These are phyloP conservation scores for Ascochyta koolunga DNA, from an alignment of 2,329 filamentous ascomycete genomes.

Conservation along the genomic window DNA sequence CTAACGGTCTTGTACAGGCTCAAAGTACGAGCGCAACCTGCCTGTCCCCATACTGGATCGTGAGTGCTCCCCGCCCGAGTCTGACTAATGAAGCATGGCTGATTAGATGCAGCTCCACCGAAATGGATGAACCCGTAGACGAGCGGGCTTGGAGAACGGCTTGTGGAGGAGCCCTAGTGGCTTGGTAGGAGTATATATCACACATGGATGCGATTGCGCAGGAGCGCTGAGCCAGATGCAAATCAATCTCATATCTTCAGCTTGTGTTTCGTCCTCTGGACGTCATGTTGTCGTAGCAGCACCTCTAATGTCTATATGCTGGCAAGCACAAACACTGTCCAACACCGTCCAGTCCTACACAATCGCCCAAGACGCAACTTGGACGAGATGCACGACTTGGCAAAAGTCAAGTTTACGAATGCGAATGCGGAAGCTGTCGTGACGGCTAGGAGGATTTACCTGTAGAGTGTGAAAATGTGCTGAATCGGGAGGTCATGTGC, in stretches of 20 bases:
- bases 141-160: constrained; percentile 4
- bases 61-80: constrained; percentile 59
- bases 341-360: too few species aligned
- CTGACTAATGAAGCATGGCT: constrained; percentile 17
- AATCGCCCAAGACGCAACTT: too few species aligned
- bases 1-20: constrained; percentile 63
- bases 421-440: neutral
- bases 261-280: neutral
- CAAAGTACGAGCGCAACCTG: constrained; percentile 95
- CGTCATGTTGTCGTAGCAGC: too few species aligned
- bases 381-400: too few species aligned
- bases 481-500: too few species aligned
- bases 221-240: constrained; percentile 5
- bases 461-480: too few species aligned
- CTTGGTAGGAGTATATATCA: constrained; percentile 21
- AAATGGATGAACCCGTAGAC: constrained; percentile 44
- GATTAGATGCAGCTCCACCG: constrained; percentile 39
- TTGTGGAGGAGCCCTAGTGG: constrained; percentile 11
- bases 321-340: too few species aligned
- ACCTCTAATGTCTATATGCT: too few species aligned
- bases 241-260: constrained; percentile 15
- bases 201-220: constrained; percentile 11
- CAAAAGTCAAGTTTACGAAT: too few species aligned
- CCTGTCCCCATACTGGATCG: constrained; percentile 79
- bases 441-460: too few species aligned